Evolutionary conservation across 352 stramenopile species (phyloP).

Genomic region (Phytophthora cajani): DNA sequence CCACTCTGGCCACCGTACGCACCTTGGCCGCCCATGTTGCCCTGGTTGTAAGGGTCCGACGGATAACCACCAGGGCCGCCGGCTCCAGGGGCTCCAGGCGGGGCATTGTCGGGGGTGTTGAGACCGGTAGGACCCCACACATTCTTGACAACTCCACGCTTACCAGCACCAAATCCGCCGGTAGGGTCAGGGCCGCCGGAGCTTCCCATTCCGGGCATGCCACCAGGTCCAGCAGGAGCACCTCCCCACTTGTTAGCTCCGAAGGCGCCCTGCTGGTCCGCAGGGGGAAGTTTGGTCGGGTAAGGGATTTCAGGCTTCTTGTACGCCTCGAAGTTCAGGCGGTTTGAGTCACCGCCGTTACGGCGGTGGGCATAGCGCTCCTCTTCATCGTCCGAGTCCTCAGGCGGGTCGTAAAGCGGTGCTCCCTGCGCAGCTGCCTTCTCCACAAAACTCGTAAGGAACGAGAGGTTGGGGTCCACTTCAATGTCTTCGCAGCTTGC

Average conservation of each 20-base stretch:
- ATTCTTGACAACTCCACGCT: slow-evolving; percentile 77
- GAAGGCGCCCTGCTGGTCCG: slow-evolving; percentile 56
- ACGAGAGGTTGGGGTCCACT: slow-evolving; percentile 96
- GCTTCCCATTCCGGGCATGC: slow-evolving; percentile 34
- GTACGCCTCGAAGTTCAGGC: slow-evolving; percentile 89
- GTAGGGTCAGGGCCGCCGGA: slow-evolving; percentile 44
- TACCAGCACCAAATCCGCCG: slow-evolving; percentile 49
- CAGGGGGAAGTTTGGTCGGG: slow-evolving; percentile 71
- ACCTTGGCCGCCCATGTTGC: slow-evolving; percentile 24
- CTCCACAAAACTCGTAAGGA: slow-evolving; percentile 96
- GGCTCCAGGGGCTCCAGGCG: slow-evolving; percentile 23
- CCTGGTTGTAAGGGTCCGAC: slow-evolving; percentile 49
- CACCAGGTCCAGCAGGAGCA: slow-evolving; percentile 36
- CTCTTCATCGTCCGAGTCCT: slow-evolving; percentile 95
- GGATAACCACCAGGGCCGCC: slow-evolving; percentile 41
- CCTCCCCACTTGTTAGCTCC: slow-evolving; percentile 70
- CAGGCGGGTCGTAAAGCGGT: slow-evolving; percentile 94
- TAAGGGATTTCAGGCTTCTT: slow-evolving; percentile 92
- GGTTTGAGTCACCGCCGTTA: slow-evolving; percentile 57
- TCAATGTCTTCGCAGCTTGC: slow-evolving; percentile 95
- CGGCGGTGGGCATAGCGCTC: slow-evolving; percentile 82
- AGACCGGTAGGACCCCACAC: slow-evolving; percentile 87
- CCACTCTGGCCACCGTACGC: slow-evolving; percentile 42
- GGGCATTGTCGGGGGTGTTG: slow-evolving; percentile 59
- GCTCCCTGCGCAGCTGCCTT: slow-evolving; percentile 93